Base-by-base conservation (phyloP, 2,329 filamentous ascomycete genomes). In the Didymella exigua region DNA sequence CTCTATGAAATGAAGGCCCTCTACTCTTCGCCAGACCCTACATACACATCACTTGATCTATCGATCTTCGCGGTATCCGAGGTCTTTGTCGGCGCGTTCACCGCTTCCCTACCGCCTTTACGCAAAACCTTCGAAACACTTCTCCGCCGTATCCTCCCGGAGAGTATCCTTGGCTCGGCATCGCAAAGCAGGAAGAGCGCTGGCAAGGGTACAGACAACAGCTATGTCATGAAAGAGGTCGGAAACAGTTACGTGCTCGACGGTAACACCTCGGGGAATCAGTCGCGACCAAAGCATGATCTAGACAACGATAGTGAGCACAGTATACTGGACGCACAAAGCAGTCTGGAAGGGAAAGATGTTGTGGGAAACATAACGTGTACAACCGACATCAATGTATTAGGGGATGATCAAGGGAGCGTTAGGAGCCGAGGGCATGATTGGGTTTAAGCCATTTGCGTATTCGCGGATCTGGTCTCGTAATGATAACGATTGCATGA, bases 11-110 rank as follows among this genome's bases (percentile, higher is more conserved):
- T 69, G 55, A 65, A 67, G 27, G 37, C 61, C 0, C 46, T 67
- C 13, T 59, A 60, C 34, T 38, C 58, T 8, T 67, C 65, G 0
- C 50, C 58, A 16, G 65, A 69, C 43, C 60, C 62, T 4, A 65
- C 63, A 14, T 69, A 63, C 26, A 61, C 52, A 8, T 57, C 61
- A 6, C 59, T 68, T 13, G 66, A 67, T 27, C 60, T 68, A 1
- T 67, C 61, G 33, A 59, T 69, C 21, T 69, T 66, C 46, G 62
- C 64, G 3, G 49, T 61, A 2, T 48, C 65, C 2, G 67, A 69
- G 56, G 66, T 67, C 5, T 67, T 67, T n/a, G 63, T 64, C 11
- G 67, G 65, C 23, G 66, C 60, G 2, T 63, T 69, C 44, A 68
- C 66, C 13, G 67, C 67, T 8, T 67, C 59, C 16, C 64, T 69